Base-by-base conservation (phyloP, 257 asterid species). In the Solanum bukasovii region DNA sequence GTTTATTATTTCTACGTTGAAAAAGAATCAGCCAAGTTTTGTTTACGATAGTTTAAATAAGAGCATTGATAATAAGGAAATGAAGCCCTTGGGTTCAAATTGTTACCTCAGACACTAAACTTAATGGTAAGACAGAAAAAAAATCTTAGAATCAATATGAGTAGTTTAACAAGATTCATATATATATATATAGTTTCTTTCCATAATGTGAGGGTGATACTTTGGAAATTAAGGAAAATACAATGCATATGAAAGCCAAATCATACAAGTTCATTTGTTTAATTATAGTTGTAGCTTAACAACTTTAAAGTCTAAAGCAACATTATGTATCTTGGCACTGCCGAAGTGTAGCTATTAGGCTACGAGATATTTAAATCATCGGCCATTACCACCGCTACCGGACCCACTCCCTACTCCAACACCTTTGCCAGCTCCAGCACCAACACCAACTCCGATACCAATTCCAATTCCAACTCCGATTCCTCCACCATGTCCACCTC, bases 401-500 rank as follows among this genome's bases (percentile, higher is more conserved):
- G 46, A 52, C 0, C 89, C 86, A 37, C 88, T 83, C 3, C 88
- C 90, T 5, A 84, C 90, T 4, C 87, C 88, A 11, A 74, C 87
- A 29, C 89, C 90, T 0, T 74, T 61, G 0, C 90, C 90, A 9
- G 71, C 79, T 37, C 85, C 85, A 21, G 3, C 74, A 20, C 89
- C 91, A 79, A 78, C 87, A 20, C 92, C 92, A 3, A 33, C 87
- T 18, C 92, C 92, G 2, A 73, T 70, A 2, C 90, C 92, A 8
- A 86, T 84, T 5, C 92, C 92, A 5, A 73, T 35, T 1, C 90
- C 92, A 18, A 86, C 78, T 20, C 92, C 92, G 12, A 56, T 27
- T 23, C 92, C 90, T 12, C 88, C 89, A 0, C 92, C 92, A 14
- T 56, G 88, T 61, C 92, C 92, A 9, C 87, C 88, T 31, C 90